Base-by-base conservation (phyloP, 768 basidiomycete species). In the Kwoniella europaea region DNA sequence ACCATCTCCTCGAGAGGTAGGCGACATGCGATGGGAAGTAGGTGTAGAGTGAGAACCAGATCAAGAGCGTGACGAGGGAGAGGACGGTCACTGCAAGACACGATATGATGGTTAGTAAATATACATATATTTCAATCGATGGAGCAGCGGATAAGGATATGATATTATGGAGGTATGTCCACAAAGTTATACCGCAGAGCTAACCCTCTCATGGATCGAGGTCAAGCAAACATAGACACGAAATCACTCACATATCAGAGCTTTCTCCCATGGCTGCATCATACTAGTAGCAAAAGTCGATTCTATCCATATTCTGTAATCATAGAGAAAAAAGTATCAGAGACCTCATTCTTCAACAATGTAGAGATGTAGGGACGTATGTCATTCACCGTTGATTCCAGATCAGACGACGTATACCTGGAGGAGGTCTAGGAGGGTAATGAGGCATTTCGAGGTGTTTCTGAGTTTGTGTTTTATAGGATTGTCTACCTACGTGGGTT, bases 191-290 rank as follows among this genome's bases (percentile, higher is more conserved):
- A 35, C 35, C 35, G 4, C 35, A 35, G 35, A 43, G 44, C 27
- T 46, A 56, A 27, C 3, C 4, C n/a, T 56, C 24, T 16, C 18
- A 22, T 16, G 41, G 10, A 53, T 27, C 35, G 41, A 56, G 18
- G 35, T 35, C 35, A 61, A 52, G 18, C 55, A 56, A 18, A n/a
- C 50, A 71, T 58, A 56, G 62, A 56, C 16, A 29, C 43, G 62
- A 2, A 24, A 24, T 7, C 35, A 86, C 90, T 79, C 78, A 90
- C 90, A 77, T 67, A 88, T 85, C 46, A 90, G 79, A 57, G 87
- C 76, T 76, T 89, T 89, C 85, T 91, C 91, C 90, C 90, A 90
- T 68, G 88, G 86, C 78, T 91, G 89, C 68, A 90, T 82, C 75
- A 90, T 86, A 35, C 86, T 85, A 52, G 90, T 83, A 6, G 86